Percentiles rank a stretch among this genome's conserved stretches.
These are phyloP conservation scores for Monosporascus sp. DNA, from an alignment of 2,329 filamentous ascomycete species.

Conservation along the genomic window DNA sequence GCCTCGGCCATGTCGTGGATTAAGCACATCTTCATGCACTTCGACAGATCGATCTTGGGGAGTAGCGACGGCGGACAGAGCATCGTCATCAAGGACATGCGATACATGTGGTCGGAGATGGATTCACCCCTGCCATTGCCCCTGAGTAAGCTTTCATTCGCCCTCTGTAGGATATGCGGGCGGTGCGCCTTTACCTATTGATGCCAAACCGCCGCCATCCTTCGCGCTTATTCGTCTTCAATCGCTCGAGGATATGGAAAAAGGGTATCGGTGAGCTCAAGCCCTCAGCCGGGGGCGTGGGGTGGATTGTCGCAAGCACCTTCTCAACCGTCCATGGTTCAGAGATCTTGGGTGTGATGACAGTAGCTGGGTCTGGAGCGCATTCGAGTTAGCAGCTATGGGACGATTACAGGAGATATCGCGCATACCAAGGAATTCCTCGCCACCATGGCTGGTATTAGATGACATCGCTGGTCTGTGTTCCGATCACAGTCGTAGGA, in stretches of 20 bases:
- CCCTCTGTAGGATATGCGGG: background rate
- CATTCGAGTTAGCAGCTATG: slow-evolving; percentile 7
- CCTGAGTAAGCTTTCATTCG: background rate
- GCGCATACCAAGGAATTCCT: slow-evolving; percentile 9
- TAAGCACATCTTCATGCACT: slow-evolving; percentile 92
- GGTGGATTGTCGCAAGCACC: slow-evolving; percentile 60
- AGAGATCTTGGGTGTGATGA: slow-evolving; percentile 33
- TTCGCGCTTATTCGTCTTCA: slow-evolving; percentile 95
- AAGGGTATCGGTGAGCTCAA: slow-evolving; percentile 77
- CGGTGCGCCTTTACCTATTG: slow-evolving; percentile 33
- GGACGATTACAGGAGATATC: background rate
- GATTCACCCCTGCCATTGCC: slow-evolving; percentile 63
- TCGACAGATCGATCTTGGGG: slow-evolving; percentile 66
- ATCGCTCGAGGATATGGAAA: slow-evolving; percentile 87
- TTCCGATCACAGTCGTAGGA: background rate
- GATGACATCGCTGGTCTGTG: background rate
- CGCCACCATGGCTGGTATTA: background rate
- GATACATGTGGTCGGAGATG: slow-evolving; percentile 98
- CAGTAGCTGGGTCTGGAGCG: slow-evolving; percentile 29
- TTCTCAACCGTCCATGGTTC: slow-evolving; percentile 52
- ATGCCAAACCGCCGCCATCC: slow-evolving; percentile 92
- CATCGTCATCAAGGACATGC: slow-evolving; percentile 96
- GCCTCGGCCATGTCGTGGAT: slow-evolving; percentile 97
- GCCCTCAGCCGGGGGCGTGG: slow-evolving; percentile 52
- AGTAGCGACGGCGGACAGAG: slow-evolving; percentile 74